A percentile compares a stretch with the other conserved stretches of the same genome.
phyloP scores from a whole-genome alignment of 73 alveolate species.

The Blepharisma stoltei region DNA sequence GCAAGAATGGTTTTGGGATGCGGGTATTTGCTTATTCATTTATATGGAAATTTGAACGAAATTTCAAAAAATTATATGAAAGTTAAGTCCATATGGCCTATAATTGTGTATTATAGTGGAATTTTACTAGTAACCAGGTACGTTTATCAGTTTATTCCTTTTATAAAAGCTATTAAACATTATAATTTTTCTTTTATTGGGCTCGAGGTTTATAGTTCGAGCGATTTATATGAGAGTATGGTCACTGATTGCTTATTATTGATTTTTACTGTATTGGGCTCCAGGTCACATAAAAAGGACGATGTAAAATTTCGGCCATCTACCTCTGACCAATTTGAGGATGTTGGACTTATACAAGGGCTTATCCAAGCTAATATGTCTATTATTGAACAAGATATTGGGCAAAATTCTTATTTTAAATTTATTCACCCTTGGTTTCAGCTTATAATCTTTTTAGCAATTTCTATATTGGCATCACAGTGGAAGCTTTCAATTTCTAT shows the following conservation, averaged over 20 bases:
- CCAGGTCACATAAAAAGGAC: not conserved
- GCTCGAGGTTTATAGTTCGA: not conserved
- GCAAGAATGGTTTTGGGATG: not conserved
- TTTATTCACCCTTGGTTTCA: not conserved
- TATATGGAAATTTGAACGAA: constrained; percentile 25
- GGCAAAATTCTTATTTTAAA: not conserved
- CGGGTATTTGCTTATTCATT: not conserved
- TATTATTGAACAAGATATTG: not conserved
- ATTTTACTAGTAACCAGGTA: not conserved
- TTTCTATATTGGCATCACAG: not conserved
- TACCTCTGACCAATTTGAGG: not conserved
- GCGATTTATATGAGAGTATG: not conserved
- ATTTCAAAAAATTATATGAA: constrained; percentile 1
- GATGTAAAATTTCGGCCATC: no score
- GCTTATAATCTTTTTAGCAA: not conserved
- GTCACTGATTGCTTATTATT: not conserved
- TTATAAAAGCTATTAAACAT: not conserved
- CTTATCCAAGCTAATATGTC: not conserved
- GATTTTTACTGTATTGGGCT: not conserved
- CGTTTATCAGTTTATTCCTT: not conserved
- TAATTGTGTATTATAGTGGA: constrained; percentile 3
- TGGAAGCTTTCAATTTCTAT: constrained; percentile 21
- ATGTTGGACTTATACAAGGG: constrained; percentile 5
- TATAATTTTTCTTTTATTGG: not conserved
- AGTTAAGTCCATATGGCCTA: not conserved